Evolutionary conservation across 768 basidiomycete genomes (phyloP).

Genomic region (Tylopilus sp.): DNA sequence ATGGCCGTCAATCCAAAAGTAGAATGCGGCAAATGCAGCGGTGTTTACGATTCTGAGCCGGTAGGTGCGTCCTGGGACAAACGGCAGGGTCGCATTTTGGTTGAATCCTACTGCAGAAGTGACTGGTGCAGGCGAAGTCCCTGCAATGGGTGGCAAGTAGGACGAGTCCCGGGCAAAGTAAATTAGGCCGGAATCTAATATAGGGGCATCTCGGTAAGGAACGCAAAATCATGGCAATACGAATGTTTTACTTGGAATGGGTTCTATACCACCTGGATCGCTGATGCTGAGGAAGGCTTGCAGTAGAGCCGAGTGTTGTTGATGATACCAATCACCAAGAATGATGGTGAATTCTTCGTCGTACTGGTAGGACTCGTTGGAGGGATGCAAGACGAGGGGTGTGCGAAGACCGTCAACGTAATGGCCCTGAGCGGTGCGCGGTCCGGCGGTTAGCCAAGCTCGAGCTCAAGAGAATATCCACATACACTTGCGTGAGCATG

Average conservation of each 20-base stretch:
- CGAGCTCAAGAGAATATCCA: background rate
- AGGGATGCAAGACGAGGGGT: slow-evolving; percentile 74
- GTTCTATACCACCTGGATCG: slow-evolving; percentile 85
- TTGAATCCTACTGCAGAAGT: slow-evolving; percentile 74
- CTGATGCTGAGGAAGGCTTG: slow-evolving; percentile 63
- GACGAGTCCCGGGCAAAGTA: slow-evolving; percentile 76
- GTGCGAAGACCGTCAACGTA: slow-evolving; percentile 93
- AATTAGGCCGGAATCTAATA: slow-evolving; percentile 69
- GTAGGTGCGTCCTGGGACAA: slow-evolving; percentile 85
- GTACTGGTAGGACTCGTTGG: slow-evolving; percentile 64
- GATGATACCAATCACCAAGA: slow-evolving; percentile 91
- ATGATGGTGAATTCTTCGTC: slow-evolving; percentile 90
- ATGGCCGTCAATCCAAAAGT: slow-evolving; percentile 88
- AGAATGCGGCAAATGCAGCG: slow-evolving; percentile 70
- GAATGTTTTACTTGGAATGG: slow-evolving; percentile 65
- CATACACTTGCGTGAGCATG: slow-evolving; percentile 58
- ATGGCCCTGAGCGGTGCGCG: slow-evolving; percentile 53
- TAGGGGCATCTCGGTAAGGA: background rate
- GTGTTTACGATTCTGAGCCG: slow-evolving; percentile 85
- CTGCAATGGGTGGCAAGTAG: slow-evolving; percentile 62
- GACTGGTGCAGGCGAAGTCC: slow-evolving; percentile 42
- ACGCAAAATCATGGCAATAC: background rate
- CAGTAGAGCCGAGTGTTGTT: slow-evolving; percentile 61
- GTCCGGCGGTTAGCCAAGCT: background rate
- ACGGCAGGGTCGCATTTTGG: slow-evolving; percentile 80